Evolutionary conservation across 1,284 basidiomycete species (phyloP).

Genomic region (Leccinum cinnamomeum): DNA sequence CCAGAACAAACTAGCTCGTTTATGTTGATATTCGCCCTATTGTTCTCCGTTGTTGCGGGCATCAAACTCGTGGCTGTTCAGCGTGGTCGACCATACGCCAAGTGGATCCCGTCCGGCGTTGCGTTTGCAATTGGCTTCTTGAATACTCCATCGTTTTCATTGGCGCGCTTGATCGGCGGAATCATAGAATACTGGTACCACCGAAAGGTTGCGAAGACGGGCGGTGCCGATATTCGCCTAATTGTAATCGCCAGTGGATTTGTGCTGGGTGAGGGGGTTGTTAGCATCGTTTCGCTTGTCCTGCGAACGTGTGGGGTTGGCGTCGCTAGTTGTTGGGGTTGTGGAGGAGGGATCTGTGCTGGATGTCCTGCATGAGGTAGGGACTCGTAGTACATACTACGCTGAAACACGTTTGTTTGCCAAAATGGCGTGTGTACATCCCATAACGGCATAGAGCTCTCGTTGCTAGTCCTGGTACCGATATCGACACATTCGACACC

Average conservation of each 20-base stretch:
- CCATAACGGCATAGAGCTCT: conserved; percentile 12
- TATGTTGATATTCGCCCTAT: conserved; percentile 75
- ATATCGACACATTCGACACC: neutral
- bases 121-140: conserved; percentile 90
- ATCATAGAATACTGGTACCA: conserved; percentile 73
- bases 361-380: conserved; percentile 51
- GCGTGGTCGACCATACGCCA: conserved; percentile 49
- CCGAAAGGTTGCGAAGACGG: conserved; percentile 47
- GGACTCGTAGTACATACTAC: neutral
- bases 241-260: conserved; percentile 94
- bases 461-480: neutral
- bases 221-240: conserved; percentile 63
- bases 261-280: conserved; percentile 91
- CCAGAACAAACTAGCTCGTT: conserved; percentile 77
- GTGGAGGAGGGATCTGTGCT: conserved; percentile 69
- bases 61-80: conserved; percentile 63
- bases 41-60: conserved; percentile 69
- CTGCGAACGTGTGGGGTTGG: conserved; percentile 75
- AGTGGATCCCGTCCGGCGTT: conserved; percentile 87
- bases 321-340: conserved; percentile 83
- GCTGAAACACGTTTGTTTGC: neutral
- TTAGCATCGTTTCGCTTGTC: conserved; percentile 79
- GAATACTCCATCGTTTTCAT: conserved; percentile 93
- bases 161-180: conserved; percentile 90
- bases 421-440: conserved; percentile 3